These are phyloP conservation scores for Cladosporium austrohemisphaericum DNA, from an alignment of 2,329 filamentous ascomycete genomes.

Conservation along the genomic window DNA sequence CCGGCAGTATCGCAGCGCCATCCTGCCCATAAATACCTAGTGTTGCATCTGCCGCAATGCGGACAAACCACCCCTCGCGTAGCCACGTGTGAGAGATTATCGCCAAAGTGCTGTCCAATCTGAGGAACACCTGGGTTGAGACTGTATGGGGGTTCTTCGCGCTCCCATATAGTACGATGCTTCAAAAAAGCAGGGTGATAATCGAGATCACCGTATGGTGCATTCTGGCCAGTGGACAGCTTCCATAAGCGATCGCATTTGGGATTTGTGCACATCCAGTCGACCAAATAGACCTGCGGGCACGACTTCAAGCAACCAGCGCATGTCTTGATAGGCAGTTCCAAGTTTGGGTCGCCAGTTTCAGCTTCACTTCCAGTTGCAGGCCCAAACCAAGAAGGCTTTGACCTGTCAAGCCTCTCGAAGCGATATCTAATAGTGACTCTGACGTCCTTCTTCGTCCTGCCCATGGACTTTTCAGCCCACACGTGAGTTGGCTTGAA, in stretches of 20 bases:
- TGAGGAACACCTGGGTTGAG: slow-evolving; percentile 41
- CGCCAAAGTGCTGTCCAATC: slow-evolving; percentile 37
- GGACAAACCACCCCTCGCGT: slow-evolving; percentile 66
- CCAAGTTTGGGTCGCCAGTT: too few relatives aligned
- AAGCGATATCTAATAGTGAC: slow-evolving; percentile 58
- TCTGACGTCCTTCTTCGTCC: slow-evolving; percentile 20
- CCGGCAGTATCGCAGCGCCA: slow-evolving; percentile 56
- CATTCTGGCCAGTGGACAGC: slow-evolving; percentile 32
- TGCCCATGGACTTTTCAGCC: slow-evolving; percentile 51
- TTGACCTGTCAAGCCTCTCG: slow-evolving; percentile 56
- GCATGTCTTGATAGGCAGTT: slow-evolving; percentile 34
- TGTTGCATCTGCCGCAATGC: slow-evolving; percentile 58
- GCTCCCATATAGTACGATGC: slow-evolving; percentile 46
- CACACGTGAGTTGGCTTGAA: slow-evolving; percentile 68
- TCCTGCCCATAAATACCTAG: slow-evolving; percentile 57
- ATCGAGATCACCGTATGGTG: slow-evolving; percentile 33
- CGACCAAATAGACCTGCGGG: slow-evolving; percentile 40
- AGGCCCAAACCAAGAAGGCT: slow-evolving; percentile 49
- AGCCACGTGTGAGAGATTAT: slow-evolving; percentile 50
- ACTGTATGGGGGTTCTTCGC: slow-evolving; percentile 36
- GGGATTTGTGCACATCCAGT: slow-evolving; percentile 58
- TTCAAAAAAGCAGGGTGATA: slow-evolving; percentile 59
- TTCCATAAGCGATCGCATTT: slow-evolving; percentile 56
- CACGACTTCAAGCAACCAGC: slow-evolving; percentile 30
- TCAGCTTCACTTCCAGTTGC: background rate